Conservation (phyloP, 441 rosid species). For the Aleurites moluccanus region DNA sequence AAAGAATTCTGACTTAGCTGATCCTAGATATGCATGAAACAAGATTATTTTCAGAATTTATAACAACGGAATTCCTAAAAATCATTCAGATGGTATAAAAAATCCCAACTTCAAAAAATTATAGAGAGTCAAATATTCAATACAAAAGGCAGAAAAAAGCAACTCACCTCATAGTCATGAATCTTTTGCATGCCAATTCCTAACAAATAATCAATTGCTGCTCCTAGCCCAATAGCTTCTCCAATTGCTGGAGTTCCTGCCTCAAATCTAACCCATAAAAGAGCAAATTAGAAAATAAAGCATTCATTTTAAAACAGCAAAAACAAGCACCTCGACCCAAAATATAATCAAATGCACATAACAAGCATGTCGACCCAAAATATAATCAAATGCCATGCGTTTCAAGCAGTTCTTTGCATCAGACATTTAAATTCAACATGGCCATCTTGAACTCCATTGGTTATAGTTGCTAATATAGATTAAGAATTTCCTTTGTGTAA, state of each 20-base stretch:
- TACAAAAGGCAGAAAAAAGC: conserved; percentile 12
- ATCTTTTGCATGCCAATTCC: conserved; percentile 78
- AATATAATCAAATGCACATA: not conserved
- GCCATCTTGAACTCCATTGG: not conserved
- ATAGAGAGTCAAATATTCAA: no score
- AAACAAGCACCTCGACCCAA: not conserved
- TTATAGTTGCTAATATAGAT: not conserved
- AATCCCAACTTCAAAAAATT: not conserved
- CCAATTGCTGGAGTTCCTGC: conserved; percentile 75
- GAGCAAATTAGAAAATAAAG: conserved; percentile 14
- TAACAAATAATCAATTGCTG: conserved; percentile 84
- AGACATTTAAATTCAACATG: not conserved
- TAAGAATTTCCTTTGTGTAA: not conserved
- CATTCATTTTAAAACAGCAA: not conserved
- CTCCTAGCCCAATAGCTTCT: conserved; percentile 39
- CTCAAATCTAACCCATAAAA: conserved; percentile 65
- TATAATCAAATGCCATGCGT: not conserved
- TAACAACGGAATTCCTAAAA: not conserved
- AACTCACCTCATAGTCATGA: conserved; percentile 78
- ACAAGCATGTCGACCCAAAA: not conserved
- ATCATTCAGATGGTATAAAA: not conserved
- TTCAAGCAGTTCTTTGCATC: not conserved
- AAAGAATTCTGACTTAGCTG: not conserved
- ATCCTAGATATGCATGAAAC: not conserved
- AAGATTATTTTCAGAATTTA: not conserved